A percentile compares a stretch with the other conserved stretches of the same genome.
phyloP scores from a whole-genome alignment of 2,329 filamentous ascomycete species.

The Aspergillus sp. region DNA sequence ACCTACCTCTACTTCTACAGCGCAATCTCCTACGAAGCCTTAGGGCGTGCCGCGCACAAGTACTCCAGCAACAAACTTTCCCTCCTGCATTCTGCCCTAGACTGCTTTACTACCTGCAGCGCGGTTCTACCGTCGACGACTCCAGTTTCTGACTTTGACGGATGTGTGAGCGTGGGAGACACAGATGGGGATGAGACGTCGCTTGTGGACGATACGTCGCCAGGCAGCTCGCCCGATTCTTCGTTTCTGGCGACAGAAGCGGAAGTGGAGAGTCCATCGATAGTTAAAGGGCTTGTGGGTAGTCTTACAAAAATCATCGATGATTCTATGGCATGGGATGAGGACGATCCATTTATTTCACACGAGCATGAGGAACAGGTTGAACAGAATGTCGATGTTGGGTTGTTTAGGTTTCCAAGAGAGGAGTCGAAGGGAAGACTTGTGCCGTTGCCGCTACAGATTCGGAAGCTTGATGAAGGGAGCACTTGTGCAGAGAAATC shows the following conservation, averaged over 20 bases:
- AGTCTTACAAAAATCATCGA: conserved; percentile 24
- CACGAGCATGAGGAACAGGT: neutral
- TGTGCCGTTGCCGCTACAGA: conserved; percentile 21
- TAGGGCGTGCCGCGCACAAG: conserved; percentile 42
- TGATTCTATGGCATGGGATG: conserved; percentile 9
- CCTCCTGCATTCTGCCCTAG: conserved; percentile 34
- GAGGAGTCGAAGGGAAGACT: conserved; percentile 8
- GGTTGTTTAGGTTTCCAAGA: neutral
- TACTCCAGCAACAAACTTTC: conserved; percentile 40
- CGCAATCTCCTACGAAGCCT: conserved; percentile 40
- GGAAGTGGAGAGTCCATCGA: conserved; percentile 4
- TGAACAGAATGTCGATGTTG: neutral
- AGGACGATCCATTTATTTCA: conserved; percentile 22
- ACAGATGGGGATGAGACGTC: conserved; percentile 2
- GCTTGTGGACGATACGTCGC: conserved; percentile 2
- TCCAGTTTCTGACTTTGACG: conserved; percentile 1
- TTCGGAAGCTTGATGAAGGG: conserved; percentile 14
- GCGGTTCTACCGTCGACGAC: conserved; percentile 18
- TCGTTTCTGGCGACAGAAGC: no score
- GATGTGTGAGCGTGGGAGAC: neutral
- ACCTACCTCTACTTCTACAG: conserved; percentile 43
- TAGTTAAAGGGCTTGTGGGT: conserved; percentile 13
- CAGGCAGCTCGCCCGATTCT: conserved; percentile 25
- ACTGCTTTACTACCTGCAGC: conserved; percentile 32
- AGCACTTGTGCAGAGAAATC: neutral